Conservation (phyloP, 495 filamentous ascomycete genomes). For the Cercophora samala region DNA sequence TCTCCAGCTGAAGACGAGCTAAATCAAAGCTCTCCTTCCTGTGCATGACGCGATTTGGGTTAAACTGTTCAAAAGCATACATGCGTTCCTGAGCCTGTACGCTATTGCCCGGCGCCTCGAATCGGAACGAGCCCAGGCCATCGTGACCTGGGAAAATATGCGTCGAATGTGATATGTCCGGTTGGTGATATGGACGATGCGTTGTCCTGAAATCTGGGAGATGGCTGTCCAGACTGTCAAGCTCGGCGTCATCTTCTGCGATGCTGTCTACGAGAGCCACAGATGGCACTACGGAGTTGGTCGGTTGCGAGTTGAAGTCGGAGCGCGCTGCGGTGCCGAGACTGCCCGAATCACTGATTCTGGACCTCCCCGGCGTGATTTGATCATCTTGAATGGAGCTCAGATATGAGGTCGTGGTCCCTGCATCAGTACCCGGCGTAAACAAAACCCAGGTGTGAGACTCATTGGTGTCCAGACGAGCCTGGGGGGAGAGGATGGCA, state of each 20-base stretch:
- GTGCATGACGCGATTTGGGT: slow-evolving; percentile 66
- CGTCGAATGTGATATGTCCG: slow-evolving; percentile 30
- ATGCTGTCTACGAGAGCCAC: slow-evolving; percentile 49
- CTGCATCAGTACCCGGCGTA: slow-evolving; percentile 66
- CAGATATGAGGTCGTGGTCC: slow-evolving; percentile 62
- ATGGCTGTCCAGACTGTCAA: slow-evolving; percentile 89
- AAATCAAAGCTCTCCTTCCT: slow-evolving; percentile 61
- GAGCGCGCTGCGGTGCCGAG: slow-evolving; percentile 61
- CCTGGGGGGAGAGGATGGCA: slow-evolving; percentile 41
- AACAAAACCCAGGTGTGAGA: slow-evolving; percentile 96
- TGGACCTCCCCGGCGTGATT: slow-evolving; percentile 68
- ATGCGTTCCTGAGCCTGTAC: slow-evolving; percentile 68
- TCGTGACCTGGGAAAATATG: slow-evolving; percentile 85
- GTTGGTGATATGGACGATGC: slow-evolving; percentile 49
- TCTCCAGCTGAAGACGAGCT: slow-evolving; percentile 51
- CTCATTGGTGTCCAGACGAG: slow-evolving; percentile 53
- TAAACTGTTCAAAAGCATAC: slow-evolving; percentile 80
- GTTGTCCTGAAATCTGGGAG: slow-evolving; percentile 76
- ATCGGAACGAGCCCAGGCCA: slow-evolving; percentile 76
- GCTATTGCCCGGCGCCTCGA: slow-evolving; percentile 42
- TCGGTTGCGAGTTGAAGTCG: slow-evolving; percentile 40
- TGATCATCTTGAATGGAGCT: slow-evolving; percentile 70
- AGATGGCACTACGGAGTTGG: slow-evolving; percentile 42
- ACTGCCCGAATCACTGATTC: slow-evolving; percentile 82
- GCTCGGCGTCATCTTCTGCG: slow-evolving; percentile 69